Conservation (phyloP, 2,329 filamentous ascomycete species). For the Xylariaceae sp. region DNA sequence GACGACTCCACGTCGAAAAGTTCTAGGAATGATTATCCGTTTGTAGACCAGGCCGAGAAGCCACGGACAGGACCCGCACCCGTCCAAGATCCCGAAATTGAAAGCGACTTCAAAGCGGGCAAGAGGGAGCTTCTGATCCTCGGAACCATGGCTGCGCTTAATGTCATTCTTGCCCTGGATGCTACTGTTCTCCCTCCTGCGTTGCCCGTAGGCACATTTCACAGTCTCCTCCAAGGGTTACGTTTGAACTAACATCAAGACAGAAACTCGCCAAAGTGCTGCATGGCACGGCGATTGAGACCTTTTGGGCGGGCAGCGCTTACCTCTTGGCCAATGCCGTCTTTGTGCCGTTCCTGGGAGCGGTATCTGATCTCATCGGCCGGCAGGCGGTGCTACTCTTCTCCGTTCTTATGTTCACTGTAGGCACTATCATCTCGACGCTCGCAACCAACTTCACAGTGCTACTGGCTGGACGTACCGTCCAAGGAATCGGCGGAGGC, state of each 20-base stretch:
- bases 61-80: not conserved
- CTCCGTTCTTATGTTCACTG: constrained; percentile 21
- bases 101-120: constrained; percentile 8
- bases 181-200: constrained; percentile 13
- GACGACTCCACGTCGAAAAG: not conserved
- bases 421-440: constrained; percentile 25
- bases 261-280: constrained; percentile 16
- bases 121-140: constrained; percentile 15
- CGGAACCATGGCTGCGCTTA: constrained; percentile 15
- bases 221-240: not conserved
- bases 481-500: constrained; percentile 29
- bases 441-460: constrained; percentile 12
- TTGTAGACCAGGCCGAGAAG: constrained; percentile 2
- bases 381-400: constrained; percentile 10
- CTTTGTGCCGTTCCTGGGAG: constrained; percentile 12
- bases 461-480: constrained; percentile 20
- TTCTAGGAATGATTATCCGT: not conserved
- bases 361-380: constrained; percentile 21
- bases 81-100: not conserved
- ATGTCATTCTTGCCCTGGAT: constrained; percentile 18
- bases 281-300: constrained; percentile 15
- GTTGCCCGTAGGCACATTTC: constrained; percentile 7
- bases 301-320: constrained; percentile 25
- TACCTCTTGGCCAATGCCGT: constrained; percentile 24
- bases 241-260: not conserved